Conservation (phyloP, 2,329 filamentous ascomycete genomes). For the Aciculosporium take region DNA sequence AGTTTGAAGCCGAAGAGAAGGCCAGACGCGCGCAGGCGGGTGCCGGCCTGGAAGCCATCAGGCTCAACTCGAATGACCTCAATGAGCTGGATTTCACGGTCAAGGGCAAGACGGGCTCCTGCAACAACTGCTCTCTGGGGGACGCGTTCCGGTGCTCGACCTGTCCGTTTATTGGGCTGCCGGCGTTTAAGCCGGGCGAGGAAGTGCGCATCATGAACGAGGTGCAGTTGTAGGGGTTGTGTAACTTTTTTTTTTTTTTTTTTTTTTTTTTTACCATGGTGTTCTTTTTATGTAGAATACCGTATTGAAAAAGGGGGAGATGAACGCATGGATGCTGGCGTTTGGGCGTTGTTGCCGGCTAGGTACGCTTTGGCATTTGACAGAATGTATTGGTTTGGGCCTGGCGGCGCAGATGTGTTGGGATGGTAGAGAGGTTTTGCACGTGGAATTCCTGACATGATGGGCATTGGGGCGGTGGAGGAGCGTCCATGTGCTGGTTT, state of each 20-base stretch:
- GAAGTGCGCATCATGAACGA: conserved; percentile 82
- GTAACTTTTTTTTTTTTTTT: not conserved
- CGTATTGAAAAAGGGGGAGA: too few species aligned
- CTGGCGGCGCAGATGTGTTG: too few species aligned
- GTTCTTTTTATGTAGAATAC: not conserved
- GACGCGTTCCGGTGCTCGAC: conserved; percentile 71
- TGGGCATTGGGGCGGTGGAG: too few species aligned
- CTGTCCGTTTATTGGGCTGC: conserved; percentile 75
- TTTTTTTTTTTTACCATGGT: not conserved
- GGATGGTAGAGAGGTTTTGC: too few species aligned
- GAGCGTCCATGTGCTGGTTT: too few species aligned
- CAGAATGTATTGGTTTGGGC: too few species aligned
- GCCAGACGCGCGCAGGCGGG: conserved; percentile 53
- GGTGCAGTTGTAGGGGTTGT: conserved; percentile 52
- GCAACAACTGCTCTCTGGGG: conserved; percentile 84
- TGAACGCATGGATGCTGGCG: conserved; percentile 5
- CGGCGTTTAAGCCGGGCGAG: conserved; percentile 93
- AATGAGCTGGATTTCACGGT: conserved; percentile 89
- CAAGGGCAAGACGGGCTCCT: conserved; percentile 90
- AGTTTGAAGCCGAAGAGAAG: conserved; percentile 72
- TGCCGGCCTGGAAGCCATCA: conserved; percentile 52
- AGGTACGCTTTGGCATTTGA: too few species aligned
- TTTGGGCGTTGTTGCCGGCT: too few species aligned
- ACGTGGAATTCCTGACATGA: too few species aligned
- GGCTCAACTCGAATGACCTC: conserved; percentile 64